Conservation (phyloP, 257 asterid species). For the Cruciata laevipes region DNA sequence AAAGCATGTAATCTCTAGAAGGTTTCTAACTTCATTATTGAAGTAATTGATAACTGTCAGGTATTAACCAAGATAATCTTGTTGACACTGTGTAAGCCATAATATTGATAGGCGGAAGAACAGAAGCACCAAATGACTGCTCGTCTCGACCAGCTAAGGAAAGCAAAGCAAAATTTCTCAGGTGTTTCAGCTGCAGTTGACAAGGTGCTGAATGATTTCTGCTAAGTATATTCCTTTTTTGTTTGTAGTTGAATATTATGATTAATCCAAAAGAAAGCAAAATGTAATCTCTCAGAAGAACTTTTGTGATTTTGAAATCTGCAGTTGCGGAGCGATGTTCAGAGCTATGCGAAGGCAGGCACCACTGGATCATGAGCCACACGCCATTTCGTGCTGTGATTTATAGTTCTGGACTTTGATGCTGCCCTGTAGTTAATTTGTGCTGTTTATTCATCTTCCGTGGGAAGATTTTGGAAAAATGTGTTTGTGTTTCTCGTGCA, state of each 20-base stretch:
- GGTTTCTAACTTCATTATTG: not conserved
- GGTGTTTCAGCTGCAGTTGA: slow-evolving; percentile 35
- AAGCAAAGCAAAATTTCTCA: slow-evolving; percentile 42
- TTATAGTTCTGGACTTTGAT: not conserved
- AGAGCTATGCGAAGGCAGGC: slow-evolving; percentile 3
- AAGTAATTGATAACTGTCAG: not conserved
- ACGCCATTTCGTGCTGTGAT: not conserved
- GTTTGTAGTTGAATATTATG: not conserved
- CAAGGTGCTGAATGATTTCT: slow-evolving; percentile 32
- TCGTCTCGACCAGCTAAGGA: slow-evolving; percentile 55
- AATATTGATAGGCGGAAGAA: slow-evolving; percentile 52
- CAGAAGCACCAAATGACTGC: slow-evolving; percentile 36
- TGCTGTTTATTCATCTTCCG: not conserved
- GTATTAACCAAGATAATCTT: not conserved
- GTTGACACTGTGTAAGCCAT: not conserved
- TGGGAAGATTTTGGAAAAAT: not conserved
- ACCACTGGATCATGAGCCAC: not conserved
- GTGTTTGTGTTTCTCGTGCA: no score
- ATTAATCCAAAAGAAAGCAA: not conserved
- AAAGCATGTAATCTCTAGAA: not conserved
- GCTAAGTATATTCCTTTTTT: no score
- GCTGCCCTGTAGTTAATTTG: not conserved
- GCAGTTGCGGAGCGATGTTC: slow-evolving; percentile 12
- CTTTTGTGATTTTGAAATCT: not conserved
- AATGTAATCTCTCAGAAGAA: no score